phyloP scores from a whole-genome alignment of 345 rosid species.

The Diplotaxis tenuifolia region DNA sequence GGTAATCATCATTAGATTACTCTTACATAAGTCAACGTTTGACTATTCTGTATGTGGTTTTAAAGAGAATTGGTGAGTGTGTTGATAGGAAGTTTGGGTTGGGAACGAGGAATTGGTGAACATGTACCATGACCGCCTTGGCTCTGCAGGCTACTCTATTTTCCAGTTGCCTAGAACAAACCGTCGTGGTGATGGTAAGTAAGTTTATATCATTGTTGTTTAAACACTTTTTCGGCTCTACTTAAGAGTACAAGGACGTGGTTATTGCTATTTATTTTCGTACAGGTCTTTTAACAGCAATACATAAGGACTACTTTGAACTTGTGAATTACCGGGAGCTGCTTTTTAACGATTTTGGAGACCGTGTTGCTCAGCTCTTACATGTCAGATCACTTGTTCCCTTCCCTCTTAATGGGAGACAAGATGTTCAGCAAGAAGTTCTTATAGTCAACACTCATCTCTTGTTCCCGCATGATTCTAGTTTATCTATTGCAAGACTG shows the following conservation, averaged over 20 bases:
- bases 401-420: conserved; percentile 38
- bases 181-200: conserved; percentile 60
- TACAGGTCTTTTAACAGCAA: conserved; percentile 81
- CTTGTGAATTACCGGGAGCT: conserved; percentile 64
- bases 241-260: background rate
- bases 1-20: conserved; percentile 38
- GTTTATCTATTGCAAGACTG: conserved; percentile 69
- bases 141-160: conserved; percentile 56
- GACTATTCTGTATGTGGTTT: background rate
- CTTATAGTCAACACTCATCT: conserved; percentile 89
- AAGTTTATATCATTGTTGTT: too few relatives aligned
- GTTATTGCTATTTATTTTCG: background rate
- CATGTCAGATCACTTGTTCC: conserved; percentile 69
- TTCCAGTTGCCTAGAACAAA: conserved; percentile 68
- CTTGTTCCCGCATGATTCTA: conserved; percentile 85
- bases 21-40: background rate
- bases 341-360: conserved; percentile 83
- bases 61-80: background rate
- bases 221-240: background rate
- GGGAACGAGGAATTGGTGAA: conserved; percentile 68
- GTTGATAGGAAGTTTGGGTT: conserved; percentile 71
- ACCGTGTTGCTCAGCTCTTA: conserved; percentile 91
- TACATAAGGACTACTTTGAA: conserved; percentile 60
- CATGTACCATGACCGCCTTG: conserved; percentile 60
- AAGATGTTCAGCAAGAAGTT: conserved; percentile 54